These are phyloP conservation scores for Sporothrix dimorphospora DNA, from an alignment of 2,329 filamentous ascomycete species.

Conservation along the genomic window DNA sequence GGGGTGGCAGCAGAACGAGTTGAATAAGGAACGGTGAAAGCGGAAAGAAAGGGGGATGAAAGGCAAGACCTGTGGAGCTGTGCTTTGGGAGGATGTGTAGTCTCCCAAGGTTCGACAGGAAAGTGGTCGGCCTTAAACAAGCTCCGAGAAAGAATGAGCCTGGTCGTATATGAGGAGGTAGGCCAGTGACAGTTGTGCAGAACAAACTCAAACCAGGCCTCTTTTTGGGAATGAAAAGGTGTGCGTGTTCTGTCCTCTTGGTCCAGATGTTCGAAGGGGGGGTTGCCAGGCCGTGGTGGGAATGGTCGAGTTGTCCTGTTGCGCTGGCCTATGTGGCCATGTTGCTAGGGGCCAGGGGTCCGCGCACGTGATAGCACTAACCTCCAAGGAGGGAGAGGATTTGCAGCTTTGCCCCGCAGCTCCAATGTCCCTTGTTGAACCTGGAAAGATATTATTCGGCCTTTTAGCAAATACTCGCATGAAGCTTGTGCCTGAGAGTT, in stretches of 20 bases:
- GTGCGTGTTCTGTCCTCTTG: conserved; percentile 31
- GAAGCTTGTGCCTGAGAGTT: not conserved
- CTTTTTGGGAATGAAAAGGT: conserved; percentile 19
- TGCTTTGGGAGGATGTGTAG: not conserved
- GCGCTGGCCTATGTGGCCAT: conserved; percentile 25
- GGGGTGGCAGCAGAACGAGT: not conserved
- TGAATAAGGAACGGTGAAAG: not conserved
- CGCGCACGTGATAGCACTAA: conserved; percentile 28
- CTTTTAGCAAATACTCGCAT: not conserved
- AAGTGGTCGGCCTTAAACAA: not conserved
- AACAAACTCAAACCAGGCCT: conserved; percentile 4
- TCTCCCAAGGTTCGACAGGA: not conserved
- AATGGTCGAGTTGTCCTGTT: conserved; percentile 32
- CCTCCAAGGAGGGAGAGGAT: conserved; percentile 11
- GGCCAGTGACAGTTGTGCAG: not conserved
- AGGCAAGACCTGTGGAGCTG: conserved; percentile 7
- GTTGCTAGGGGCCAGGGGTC: conserved; percentile 9
- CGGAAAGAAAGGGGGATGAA: not conserved
- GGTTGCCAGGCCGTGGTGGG: conserved; percentile 20
- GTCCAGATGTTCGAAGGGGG: conserved; percentile 3
- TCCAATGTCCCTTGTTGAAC: not conserved
- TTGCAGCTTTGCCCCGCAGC: conserved; percentile 21
- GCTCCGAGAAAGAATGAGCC: not conserved
- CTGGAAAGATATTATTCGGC: conserved; percentile 11
- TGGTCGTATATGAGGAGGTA: not conserved